These are phyloP conservation scores for Wickerhamiella sergipiensis DNA, from an alignment of 805 yeast genomes.

Conservation along the genomic window DNA sequence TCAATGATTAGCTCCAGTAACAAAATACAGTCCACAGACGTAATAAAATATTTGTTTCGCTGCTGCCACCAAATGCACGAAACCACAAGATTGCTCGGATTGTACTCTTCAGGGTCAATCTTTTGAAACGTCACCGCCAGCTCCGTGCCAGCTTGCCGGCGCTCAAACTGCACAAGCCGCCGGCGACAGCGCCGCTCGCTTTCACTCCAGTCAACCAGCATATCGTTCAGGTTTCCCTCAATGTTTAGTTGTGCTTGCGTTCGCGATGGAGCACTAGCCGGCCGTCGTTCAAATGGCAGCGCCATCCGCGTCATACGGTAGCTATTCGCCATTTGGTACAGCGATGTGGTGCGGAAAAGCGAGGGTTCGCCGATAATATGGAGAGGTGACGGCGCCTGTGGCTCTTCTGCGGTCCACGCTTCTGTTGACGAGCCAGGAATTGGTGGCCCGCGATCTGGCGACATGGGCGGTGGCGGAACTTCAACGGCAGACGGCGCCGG, in stretches of 20 bases:
- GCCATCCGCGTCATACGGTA: neutral
- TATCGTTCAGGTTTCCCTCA: conserved; percentile 19
- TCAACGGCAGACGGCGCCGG: too few species aligned
- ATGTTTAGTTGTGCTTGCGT: conserved; percentile 8
- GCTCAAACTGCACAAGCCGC: conserved; percentile 35
- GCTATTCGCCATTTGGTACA: neutral
- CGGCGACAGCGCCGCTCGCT: conserved; percentile 31
- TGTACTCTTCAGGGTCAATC: conserved; percentile 26
- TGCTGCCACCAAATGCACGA: conserved; percentile 49
- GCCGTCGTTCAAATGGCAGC: neutral
- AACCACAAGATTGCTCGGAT: conserved; percentile 32
- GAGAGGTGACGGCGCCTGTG: neutral
- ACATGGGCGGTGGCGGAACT: too few species aligned
- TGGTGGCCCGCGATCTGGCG: too few species aligned
- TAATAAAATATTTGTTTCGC: conserved; percentile 36
- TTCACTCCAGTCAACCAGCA: conserved; percentile 33
- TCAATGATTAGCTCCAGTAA: conserved; percentile 43
- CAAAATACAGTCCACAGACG: conserved; percentile 50
- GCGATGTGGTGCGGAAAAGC: neutral
- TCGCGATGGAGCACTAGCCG: neutral
- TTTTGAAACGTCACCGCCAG: conserved; percentile 30
- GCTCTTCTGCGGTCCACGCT: neutral
- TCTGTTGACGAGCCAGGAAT: neutral
- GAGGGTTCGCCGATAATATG: neutral
- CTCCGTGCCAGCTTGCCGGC: conserved; percentile 20